These are phyloP conservation scores for Coemansia sp. DNA, from an alignment of 192 early-diverging fungal genomes.

Conservation along the genomic window DNA sequence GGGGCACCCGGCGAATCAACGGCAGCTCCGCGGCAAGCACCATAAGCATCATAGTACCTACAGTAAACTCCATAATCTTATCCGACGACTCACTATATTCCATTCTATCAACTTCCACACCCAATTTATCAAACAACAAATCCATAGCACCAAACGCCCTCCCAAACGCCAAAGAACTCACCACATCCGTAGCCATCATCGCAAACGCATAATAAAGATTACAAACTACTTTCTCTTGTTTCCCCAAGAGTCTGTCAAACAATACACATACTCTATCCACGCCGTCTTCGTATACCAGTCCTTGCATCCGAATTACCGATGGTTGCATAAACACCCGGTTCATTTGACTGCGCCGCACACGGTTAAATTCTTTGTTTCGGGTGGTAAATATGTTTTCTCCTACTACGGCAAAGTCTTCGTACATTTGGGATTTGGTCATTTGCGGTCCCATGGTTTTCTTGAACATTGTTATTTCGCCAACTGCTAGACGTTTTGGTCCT, in stretches of 20 bases:
- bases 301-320: conserved; percentile 25
- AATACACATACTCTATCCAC: conserved; percentile 18
- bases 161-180: conserved; percentile 27
- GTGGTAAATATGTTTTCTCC: conserved; percentile 41
- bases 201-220: conserved; percentile 23
- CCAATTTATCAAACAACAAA: conserved; percentile 3
- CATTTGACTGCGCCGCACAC: conserved; percentile 19
- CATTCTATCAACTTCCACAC: not conserved
- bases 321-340: conserved; percentile 21
- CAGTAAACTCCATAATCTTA: conserved; percentile 13
- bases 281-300: conserved; percentile 15
- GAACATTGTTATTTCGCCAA: conserved; percentile 22
- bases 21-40: conserved; percentile 23
- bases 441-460: conserved; percentile 26
- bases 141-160: conserved; percentile 16
- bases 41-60: conserved; percentile 32
- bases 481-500: conserved; percentile 15
- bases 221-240: not conserved
- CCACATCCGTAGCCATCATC: conserved; percentile 31
- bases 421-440: conserved; percentile 26
- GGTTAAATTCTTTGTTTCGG: conserved; percentile 21
- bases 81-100: conserved; percentile 7
- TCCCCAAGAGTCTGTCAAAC: conserved; percentile 15
- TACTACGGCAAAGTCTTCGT: conserved; percentile 19
- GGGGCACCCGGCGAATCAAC: conserved; percentile 1